Evolutionary conservation across 768 basidiomycete species (phyloP), one percentile per base, ranked within the genome.

Genomic region (Roridomyces roridus): DNA sequence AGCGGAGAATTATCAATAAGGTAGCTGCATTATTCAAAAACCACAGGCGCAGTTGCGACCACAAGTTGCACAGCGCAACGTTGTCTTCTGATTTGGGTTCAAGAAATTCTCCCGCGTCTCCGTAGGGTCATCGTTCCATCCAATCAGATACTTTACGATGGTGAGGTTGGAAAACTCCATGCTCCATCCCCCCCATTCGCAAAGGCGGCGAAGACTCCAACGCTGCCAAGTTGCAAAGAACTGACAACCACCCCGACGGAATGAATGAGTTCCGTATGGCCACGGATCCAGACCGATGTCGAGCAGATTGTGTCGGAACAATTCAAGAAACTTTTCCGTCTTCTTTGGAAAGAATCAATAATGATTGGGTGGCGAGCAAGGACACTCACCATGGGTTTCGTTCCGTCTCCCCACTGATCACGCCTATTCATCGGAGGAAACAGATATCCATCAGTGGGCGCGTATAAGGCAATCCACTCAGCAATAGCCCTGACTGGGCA

Each of bases 121-220:
- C 1, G 52, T 62, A 0, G 73, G 71, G n/a, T 74, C 66, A 58
- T 80, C 74, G 44, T 74, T 77, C 70, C 70, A 74, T 5, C 74
- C 75, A 20, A 78, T 72, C 11, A 79, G 60, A 55, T 80, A 78
- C 52, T 75, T 74, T 36, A 80, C 74, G 41, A 80, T 77, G 0
- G 75, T 79, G 52, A 74, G 41, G 47, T 69, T 68, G 6, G 72
- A 71, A 48, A 76, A 76, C 34, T 79, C 72, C 5, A 65, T 71
- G 46, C 71, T 74, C 79, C 79, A 80, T 4, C 79, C 80, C 35
- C 75, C 79, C 77, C 79, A 80, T n/a, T 75, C 72, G 50, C 79
- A 81, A 21, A 81, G 75, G 5, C 59, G 55, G 0, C 71, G 54
- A 1, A 80, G 55, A 0, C 66, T 60, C 77, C 78, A 80, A 1